Percentiles rank a stretch among this genome's conserved stretches.
Conservation (phyloP, 1,284 basidiomycete genomes). For the Vanrija sp. region DNA sequence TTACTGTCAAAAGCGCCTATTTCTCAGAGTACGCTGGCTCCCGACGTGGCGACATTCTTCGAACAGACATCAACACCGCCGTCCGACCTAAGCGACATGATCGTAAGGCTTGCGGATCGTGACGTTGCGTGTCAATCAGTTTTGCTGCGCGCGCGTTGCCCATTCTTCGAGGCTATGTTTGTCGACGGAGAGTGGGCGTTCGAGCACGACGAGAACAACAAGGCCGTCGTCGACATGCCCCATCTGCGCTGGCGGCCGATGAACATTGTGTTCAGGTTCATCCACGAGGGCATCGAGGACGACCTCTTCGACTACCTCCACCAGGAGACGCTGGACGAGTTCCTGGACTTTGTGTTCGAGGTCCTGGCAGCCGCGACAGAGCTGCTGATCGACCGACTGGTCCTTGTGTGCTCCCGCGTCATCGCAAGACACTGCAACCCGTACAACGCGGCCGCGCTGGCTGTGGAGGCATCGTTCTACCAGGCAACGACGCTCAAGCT, state of each 20-base stretch:
- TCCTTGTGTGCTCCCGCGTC: constrained; percentile 73
- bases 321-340: constrained; percentile 66
- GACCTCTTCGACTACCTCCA: constrained; percentile 71
- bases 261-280: constrained; percentile 68
- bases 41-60: constrained; percentile 49
- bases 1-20: constrained; percentile 40
- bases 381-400: constrained; percentile 77
- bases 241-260: constrained; percentile 75
- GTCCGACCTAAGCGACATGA: constrained; percentile 57
- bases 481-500: constrained; percentile 67
- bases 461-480: constrained; percentile 77
- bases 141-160: constrained; percentile 74
- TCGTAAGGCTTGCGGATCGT: constrained; percentile 69
- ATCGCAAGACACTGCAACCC: constrained; percentile 68
- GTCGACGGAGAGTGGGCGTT: constrained; percentile 76
- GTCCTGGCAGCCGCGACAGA: constrained; percentile 89
- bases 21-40: constrained; percentile 29
- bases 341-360: constrained; percentile 82
- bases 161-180: constrained; percentile 84
- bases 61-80: constrained; percentile 33
- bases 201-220: constrained; percentile 57
- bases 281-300: constrained; percentile 73
- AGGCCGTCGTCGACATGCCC: constrained; percentile 63
- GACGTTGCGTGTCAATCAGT: constrained; percentile 68
- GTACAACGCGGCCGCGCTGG: constrained; percentile 74